Conservation (phyloP, 495 filamentous ascomycete genomes). For the Neurospora sp. region DNA sequence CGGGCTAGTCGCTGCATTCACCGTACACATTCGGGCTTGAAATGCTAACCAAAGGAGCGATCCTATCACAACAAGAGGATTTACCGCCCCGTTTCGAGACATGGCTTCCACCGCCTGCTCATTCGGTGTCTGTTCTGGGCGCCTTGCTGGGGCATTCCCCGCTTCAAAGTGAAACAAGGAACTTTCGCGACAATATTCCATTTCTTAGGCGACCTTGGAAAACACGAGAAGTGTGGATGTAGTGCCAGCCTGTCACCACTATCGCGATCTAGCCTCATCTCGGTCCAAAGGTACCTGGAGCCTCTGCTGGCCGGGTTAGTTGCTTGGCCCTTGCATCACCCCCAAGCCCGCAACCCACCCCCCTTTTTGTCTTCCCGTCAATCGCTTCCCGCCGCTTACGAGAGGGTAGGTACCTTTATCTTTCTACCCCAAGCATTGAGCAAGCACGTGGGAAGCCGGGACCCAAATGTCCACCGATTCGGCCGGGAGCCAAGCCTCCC, state of each 20-base stretch:
- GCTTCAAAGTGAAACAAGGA: background rate
- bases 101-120: background rate
- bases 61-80: background rate
- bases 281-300: background rate
- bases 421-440: background rate
- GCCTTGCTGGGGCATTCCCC: background rate
- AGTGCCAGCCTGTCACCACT: background rate
- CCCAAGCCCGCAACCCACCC: background rate
- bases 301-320: background rate
- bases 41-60: background rate
- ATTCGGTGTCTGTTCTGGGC: background rate
- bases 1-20: background rate
- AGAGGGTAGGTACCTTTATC: background rate
- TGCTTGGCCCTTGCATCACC: background rate
- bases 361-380: background rate
- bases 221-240: background rate
- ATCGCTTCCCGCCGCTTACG: background rate
- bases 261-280: background rate
- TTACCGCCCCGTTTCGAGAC: background rate
- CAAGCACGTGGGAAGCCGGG: background rate
- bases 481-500: conserved; percentile 14
- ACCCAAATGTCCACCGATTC: conserved; percentile 11
- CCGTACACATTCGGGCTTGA: background rate
- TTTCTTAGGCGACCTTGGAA: background rate
- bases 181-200: background rate